Conservation (phyloP, 2,329 filamentous ascomycete species). For the Remersonia thermophila region DNA sequence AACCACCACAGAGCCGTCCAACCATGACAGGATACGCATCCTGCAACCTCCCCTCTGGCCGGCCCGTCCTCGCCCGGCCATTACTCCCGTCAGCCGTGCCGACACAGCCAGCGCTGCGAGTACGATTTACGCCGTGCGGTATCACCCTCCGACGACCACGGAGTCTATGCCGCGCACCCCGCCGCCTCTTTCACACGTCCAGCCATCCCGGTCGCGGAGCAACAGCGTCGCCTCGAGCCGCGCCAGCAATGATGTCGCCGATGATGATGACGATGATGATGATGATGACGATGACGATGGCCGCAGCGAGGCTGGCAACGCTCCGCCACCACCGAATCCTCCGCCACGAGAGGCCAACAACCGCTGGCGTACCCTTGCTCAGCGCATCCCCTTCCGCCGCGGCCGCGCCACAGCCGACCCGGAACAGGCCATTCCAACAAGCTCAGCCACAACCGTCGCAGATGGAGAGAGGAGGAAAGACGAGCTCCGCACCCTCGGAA, state of each 20-base stretch:
- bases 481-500: not conserved
- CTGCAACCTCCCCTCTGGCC: conserved; percentile 43
- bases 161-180: conserved; percentile 37
- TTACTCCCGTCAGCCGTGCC: conserved; percentile 47
- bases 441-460: conserved; percentile 3
- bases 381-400: conserved; percentile 22
- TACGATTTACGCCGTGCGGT: conserved; percentile 50
- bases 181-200: conserved; percentile 22
- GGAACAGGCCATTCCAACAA: conserved; percentile 3
- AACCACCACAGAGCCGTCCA: conserved; percentile 13
- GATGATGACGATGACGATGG: not conserved
- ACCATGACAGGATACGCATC: conserved; percentile 22
- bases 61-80: conserved; percentile 39
- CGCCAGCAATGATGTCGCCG: conserved; percentile 8
- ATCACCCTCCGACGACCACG: conserved; percentile 37
- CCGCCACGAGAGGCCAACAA: conserved; percentile 4
- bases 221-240: conserved; percentile 22
- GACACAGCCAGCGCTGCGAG: conserved; percentile 53
- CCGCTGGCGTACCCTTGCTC: conserved; percentile 21
- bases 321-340: conserved; percentile 1
- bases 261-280: conserved; percentile 1
- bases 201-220: conserved; percentile 22
- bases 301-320: conserved; percentile 6
- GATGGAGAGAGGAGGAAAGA: too few species aligned
- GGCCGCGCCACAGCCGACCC: conserved; percentile 8